Base-by-base conservation (phyloP, 441 rosid genomes). In the Gossypium trilobum region DNA sequence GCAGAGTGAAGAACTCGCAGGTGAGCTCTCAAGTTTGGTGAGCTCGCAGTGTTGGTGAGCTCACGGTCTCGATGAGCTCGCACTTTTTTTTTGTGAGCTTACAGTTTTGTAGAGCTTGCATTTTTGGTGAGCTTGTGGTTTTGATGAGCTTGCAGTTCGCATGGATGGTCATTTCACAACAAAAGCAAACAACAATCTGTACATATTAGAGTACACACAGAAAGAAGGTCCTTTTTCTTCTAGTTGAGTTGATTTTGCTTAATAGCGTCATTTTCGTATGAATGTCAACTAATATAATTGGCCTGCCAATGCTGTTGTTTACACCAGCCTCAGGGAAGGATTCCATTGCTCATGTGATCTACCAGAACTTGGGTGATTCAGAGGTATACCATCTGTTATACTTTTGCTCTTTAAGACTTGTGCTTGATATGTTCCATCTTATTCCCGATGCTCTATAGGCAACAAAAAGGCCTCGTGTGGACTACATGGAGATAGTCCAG, bases 401-500 rank as follows among this genome's bases (percentile, higher is more conserved):
- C 17, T 48, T n/a, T n/a, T 14, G 4, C 39, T 27, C 14, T 2
- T 0, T 46, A 46, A 46, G 16, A 2, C 16, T 46, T 14, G 5
- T 46, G 55, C 20, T 14, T 50, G 55, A 17, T 54, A 8, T 50
- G 14, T 25, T 51, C 48, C 23, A 33, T 66, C 16, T 3, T 39
- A 16, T 42, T 27, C 59, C 20, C 0, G 19, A 51, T 22, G 5
- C 23, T 51, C 39, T 61, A 20, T 62, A 80, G 83, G 76, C 46
- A 1, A 82, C 72, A 78, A 82, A 74, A 52, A 76, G 80, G 48
- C 86, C 86, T 57, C 64, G 78, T 7, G 36, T 22, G 5, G 77
- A 76, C 70, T 83, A 78, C 73, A 78, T 80, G 79, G 78, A 78
- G 59, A 76, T 42, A 17, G 50, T 78, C 20, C 86, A 83, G 69